A percentile compares a stretch with the other conserved stretches of the same genome.
These are phyloP conservation scores for Sergeia podlipaevii DNA, from an alignment of 208 protist species.

Conservation along the genomic window DNA sequence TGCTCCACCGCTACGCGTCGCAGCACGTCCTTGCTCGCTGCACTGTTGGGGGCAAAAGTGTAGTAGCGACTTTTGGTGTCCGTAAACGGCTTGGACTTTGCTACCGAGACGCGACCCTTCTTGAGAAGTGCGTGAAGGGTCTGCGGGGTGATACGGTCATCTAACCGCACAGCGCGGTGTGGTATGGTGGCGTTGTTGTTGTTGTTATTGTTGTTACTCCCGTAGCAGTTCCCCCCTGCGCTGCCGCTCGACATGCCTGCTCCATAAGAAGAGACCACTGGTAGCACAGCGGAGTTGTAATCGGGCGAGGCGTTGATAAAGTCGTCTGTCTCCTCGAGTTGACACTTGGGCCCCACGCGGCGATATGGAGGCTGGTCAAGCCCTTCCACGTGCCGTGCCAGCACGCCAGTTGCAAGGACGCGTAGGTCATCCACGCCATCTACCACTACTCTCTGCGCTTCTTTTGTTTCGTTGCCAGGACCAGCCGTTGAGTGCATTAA, in stretches of 20 bases:
- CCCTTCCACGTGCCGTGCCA: slow-evolving; percentile 15
- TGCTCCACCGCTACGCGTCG: neutral
- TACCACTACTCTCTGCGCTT: slow-evolving; percentile 9
- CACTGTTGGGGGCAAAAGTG: slow-evolving; percentile 18
- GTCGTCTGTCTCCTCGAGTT: too few species aligned
- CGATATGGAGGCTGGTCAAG: neutral
- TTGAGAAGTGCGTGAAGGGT: slow-evolving; percentile 44
- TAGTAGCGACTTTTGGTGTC: slow-evolving; percentile 2
- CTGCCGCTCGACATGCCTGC: neutral
- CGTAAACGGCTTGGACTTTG: neutral
- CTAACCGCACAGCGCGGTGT: slow-evolving; percentile 7
- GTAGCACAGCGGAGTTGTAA: too few species aligned
- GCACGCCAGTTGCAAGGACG: slow-evolving; percentile 13
- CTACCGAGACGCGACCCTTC: slow-evolving; percentile 18
- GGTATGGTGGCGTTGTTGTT: neutral
- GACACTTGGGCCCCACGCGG: too few species aligned
- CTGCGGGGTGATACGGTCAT: slow-evolving; percentile 60
- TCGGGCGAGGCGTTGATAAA: too few species aligned
- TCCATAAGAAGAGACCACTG: neutral
- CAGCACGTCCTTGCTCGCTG: neutral
- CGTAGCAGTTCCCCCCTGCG: neutral
- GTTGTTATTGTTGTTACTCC: slow-evolving; percentile 1
- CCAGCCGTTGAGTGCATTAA: too few species aligned
- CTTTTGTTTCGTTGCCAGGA: too few species aligned
- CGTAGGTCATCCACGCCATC: slow-evolving; percentile 26